Conservation (phyloP, 78 protist species). For the Dictyostelium capitatum region DNA sequence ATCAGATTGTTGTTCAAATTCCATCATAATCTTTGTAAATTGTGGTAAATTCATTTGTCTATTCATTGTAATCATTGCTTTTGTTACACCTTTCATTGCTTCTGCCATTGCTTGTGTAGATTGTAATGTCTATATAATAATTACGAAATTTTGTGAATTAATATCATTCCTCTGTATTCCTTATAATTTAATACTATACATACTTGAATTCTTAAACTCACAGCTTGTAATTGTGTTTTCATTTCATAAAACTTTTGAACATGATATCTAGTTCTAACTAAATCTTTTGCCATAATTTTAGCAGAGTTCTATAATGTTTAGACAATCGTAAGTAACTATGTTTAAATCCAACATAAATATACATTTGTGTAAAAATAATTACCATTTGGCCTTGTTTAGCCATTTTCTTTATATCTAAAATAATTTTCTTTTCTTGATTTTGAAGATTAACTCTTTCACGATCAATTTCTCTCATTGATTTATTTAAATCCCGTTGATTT, state of each 20-base stretch:
- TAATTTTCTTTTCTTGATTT: conserved; percentile 89
- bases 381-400: conserved; percentile 94
- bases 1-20: conserved; percentile 95
- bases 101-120: conserved; percentile 91
- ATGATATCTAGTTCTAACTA: conserved; percentile 94
- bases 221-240: conserved; percentile 94
- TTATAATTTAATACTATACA: not conserved
- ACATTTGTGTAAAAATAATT: not conserved
- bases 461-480: conserved; percentile 96
- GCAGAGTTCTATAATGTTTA: conserved; percentile 75
- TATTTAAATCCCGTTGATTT: conserved; percentile 93
- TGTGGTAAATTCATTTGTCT: conserved; percentile 90
- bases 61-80: conserved; percentile 95
- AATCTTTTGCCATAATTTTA: conserved; percentile 96
- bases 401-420: conserved; percentile 91
- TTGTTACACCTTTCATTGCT: conserved; percentile 95
- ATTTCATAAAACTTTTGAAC: conserved; percentile 90
- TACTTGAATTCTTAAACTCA: conserved; percentile 90
- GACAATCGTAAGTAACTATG: too few species aligned
- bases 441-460: conserved; percentile 91
- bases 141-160: not conserved
- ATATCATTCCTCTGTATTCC: not conserved
- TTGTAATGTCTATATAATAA: conserved; percentile 84
- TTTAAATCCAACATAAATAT: too few species aligned
- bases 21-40: conserved; percentile 96